phyloP scores from a whole-genome alignment of 495 filamentous ascomycete genomes.

The Tuber aestivum region DNA sequence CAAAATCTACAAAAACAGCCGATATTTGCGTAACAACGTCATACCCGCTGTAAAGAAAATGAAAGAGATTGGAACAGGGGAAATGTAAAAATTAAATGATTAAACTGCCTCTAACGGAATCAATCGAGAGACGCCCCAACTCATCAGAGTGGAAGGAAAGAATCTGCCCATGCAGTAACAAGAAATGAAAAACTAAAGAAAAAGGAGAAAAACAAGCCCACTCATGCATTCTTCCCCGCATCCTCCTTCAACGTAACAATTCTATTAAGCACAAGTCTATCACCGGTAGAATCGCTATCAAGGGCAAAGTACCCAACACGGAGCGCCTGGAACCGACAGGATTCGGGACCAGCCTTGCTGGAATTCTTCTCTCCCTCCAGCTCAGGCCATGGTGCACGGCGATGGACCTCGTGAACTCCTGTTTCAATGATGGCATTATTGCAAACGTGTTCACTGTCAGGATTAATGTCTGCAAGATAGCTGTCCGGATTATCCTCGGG shows the following conservation, averaged over 20 bases:
- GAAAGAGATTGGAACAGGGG: background rate
- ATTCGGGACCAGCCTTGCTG: conserved; percentile 58
- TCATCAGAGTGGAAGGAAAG: background rate
- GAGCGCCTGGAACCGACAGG: conserved; percentile 87
- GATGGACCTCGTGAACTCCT: conserved; percentile 72
- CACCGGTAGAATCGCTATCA: conserved; percentile 71
- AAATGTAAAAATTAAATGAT: background rate
- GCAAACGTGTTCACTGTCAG: conserved; percentile 72
- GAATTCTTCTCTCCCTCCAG: conserved; percentile 58
- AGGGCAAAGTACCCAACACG: conserved; percentile 82
- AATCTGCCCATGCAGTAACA: background rate
- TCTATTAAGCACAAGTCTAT: conserved; percentile 76
- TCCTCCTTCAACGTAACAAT: conserved; percentile 95
- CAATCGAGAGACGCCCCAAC: background rate
- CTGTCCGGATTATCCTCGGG: conserved; percentile 66
- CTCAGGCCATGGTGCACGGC: conserved; percentile 75
- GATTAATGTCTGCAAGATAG: conserved; percentile 78
- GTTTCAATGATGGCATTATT: conserved; percentile 73
- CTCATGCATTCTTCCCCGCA: conserved; percentile 54
- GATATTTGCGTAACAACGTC: background rate
- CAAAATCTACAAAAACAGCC: background rate
- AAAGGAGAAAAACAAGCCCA: background rate
- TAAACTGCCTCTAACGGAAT: background rate
- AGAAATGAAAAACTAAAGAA: background rate
- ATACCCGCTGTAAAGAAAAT: background rate